Conservation (phyloP, 345 rosid species). For the Mallotus nudiflorus region DNA sequence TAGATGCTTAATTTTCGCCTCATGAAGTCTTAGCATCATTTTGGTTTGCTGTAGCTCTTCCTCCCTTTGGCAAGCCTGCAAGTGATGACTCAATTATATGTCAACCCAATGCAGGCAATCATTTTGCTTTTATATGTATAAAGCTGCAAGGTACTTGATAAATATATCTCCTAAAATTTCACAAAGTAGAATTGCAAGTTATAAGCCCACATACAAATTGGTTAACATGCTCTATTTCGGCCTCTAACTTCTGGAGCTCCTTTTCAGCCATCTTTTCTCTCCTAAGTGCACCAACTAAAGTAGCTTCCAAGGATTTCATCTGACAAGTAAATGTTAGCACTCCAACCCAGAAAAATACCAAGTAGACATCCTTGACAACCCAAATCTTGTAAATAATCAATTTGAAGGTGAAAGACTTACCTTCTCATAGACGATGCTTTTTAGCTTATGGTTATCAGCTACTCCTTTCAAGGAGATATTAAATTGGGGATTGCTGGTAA, state of each 20-base stretch:
- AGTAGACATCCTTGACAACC: slow-evolving; percentile 6
- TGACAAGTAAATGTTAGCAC: slow-evolving; percentile 32
- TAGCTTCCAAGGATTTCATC: slow-evolving; percentile 42
- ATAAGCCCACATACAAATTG: slow-evolving; percentile 52
- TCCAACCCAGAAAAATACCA: slow-evolving; percentile 8
- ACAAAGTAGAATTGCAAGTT: slow-evolving; percentile 6
- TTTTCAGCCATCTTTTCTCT: slow-evolving; percentile 67
- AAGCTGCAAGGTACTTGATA: neutral
- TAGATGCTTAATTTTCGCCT: slow-evolving; percentile 61
- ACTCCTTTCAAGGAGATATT: slow-evolving; percentile 30
- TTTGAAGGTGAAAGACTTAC: slow-evolving; percentile 30
- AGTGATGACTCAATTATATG: slow-evolving; percentile 29
- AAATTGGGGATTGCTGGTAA: slow-evolving; percentile 26
- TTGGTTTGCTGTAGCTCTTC: slow-evolving; percentile 57
- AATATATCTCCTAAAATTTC: slow-evolving; percentile 3
- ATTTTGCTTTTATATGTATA: slow-evolving; percentile 6
- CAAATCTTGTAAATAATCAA: slow-evolving; percentile 4
- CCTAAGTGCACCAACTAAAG: slow-evolving; percentile 58
- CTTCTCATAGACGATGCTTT: slow-evolving; percentile 39
- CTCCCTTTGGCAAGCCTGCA: slow-evolving; percentile 62
- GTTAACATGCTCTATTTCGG: slow-evolving; percentile 59
- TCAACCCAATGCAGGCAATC: slow-evolving; percentile 7
- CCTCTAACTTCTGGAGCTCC: slow-evolving; percentile 48
- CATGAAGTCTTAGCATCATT: slow-evolving; percentile 56
- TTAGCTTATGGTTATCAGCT: slow-evolving; percentile 29